phyloP scores from a whole-genome alignment of 176 grass and related monocot species.

The Triticum urartu region DNA sequence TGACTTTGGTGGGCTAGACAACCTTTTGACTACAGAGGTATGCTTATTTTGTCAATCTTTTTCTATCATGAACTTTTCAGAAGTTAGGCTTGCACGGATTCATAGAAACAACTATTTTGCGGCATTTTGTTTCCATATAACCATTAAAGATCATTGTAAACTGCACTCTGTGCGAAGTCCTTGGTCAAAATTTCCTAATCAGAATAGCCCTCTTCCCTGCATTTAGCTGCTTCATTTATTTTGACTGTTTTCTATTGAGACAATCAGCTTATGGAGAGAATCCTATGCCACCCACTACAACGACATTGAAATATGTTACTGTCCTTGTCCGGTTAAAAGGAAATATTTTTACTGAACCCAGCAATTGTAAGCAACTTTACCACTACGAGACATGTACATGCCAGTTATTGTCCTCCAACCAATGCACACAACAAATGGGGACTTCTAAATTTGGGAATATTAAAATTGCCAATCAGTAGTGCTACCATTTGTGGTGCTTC shows the following conservation, averaged over 20 bases:
- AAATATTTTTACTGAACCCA: background rate
- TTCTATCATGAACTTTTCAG: conserved; percentile 7
- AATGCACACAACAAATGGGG: conserved; percentile 22
- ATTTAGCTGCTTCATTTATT: conserved; percentile 8
- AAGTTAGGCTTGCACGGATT: conserved; percentile 4
- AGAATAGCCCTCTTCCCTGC: background rate
- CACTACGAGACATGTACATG: background rate
- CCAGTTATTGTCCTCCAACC: conserved; percentile 11
- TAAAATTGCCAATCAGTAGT: conserved; percentile 14
- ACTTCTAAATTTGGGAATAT: conserved; percentile 13
- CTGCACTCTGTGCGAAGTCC: background rate
- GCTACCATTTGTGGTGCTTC: background rate
- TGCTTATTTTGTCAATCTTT: background rate
- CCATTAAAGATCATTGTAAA: background rate
- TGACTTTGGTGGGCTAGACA: conserved; percentile 72
- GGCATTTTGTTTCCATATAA: background rate
- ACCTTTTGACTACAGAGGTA: conserved; percentile 71
- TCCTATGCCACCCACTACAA: conserved; percentile 21
- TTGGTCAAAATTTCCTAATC: background rate
- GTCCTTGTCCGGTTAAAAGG: background rate
- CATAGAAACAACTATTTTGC: background rate
- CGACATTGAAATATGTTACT: background rate
- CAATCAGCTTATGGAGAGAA: background rate
- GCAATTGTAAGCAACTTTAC: background rate
- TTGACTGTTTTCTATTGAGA: background rate